Evolutionary conservation across 768 basidiomycete genomes (phyloP), one percentile per base, ranked within the genome.

Genomic region (Tulasnella sp.): DNA sequence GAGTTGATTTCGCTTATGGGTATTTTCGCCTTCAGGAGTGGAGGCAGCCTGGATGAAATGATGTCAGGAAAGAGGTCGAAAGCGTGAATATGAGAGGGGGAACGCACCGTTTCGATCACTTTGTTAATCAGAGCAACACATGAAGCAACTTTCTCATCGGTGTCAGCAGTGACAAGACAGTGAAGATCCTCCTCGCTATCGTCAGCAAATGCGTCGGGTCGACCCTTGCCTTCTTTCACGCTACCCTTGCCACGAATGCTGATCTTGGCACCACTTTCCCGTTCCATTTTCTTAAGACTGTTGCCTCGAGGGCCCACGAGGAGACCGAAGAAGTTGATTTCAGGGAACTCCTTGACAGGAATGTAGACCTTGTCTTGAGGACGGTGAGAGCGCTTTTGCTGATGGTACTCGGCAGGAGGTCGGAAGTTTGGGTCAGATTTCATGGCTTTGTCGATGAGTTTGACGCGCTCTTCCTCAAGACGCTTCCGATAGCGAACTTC

Each of bases 121-220:
- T 81, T 90, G 82, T 99, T 98, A 79, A 99, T 99, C 86, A 98
- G 84, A 78, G 85, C 92, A 37, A 98, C 97, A 79, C 97, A 99
- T 14, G 84, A 82, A 76, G 87, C 84, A 75, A 99, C 97, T 80
- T 96, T 96, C 44, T 94, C 94, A 70, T 95, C 91, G 62, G 89
- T 83, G 72, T 99, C 97, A 79, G 87, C 95, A 80, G 92, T 90
- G 79, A 99, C 90, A 72, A 98, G 88, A 83, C 97, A 98, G 80
- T 99, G 97, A 74, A 99, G 87, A 81, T 98, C 97, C 81, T 99
- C 97, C 81, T 98, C 95, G 77, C 95, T 94, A 80, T 99, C 97
- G 77, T 94, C 94, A 17, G 94, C 93, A 78, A 86, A 95, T 78
- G 92, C 92, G 80, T 96, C 95, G 67, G 94, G 92, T 75, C 95